Evolutionary conservation across 352 stramenopile genomes (phyloP).

Genomic region (Phytopythium litorale): DNA sequence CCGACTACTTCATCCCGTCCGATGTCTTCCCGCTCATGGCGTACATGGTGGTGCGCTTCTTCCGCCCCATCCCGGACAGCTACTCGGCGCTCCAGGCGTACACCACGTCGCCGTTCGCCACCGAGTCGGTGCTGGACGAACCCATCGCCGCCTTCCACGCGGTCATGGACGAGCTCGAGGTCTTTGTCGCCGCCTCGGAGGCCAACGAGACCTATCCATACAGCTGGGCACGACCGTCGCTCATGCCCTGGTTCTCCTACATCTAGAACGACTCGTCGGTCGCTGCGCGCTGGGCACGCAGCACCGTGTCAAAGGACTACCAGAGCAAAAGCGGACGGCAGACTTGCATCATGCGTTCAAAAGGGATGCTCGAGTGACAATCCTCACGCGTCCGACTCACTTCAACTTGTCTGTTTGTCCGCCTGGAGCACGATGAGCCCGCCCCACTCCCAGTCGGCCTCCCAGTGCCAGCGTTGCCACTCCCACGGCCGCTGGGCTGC

Average conservation of each 20-base stretch:
- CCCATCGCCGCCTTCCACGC: conserved; percentile 25
- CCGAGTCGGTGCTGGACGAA: conserved; percentile 10
- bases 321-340: no score
- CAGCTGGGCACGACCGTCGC: conserved; percentile 9
- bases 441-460: conserved; percentile 45
- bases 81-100: conserved; percentile 16
- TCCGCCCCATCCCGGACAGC: background rate
- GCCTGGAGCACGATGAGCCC: conserved; percentile 14
- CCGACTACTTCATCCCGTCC: conserved; percentile 51
- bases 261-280: conserved; percentile 10
- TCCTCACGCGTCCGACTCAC: background rate
- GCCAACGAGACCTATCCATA: conserved; percentile 11
- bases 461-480: conserved; percentile 41
- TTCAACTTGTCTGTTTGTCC: background rate
- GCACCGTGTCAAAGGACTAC: no score
- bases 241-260: conserved; percentile 27
- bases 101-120: conserved; percentile 21
- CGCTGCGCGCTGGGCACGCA: no score
- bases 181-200: conserved; percentile 20
- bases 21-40: conserved; percentile 17
- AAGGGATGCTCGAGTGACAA: no score
- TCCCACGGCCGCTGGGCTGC: conserved; percentile 30
- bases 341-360: no score
- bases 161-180: no score
- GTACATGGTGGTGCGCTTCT: conserved; percentile 3